Conservation (phyloP, 2,329 filamentous ascomycete genomes). For the Aspergillus clavatus region DNA sequence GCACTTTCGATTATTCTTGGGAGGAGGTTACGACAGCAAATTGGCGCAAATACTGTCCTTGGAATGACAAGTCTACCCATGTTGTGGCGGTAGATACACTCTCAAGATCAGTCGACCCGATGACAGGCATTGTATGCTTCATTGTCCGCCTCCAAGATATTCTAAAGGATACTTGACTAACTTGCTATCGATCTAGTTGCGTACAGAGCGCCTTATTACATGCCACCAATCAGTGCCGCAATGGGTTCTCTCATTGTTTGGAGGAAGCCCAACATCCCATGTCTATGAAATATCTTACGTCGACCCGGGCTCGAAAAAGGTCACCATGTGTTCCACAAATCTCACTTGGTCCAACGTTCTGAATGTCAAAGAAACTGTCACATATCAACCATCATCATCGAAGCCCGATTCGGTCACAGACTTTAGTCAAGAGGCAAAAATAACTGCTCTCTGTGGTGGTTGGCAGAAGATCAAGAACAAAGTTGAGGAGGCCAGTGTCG, state of each 20-base stretch:
- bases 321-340: constrained; percentile 96
- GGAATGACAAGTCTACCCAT: constrained; percentile 98
- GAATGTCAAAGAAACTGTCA: constrained; percentile 86
- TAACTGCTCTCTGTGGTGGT: constrained; percentile 89
- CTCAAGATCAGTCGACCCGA: constrained; percentile 61
- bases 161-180: constrained; percentile 9
- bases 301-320: constrained; percentile 73
- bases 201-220: constrained; percentile 62
- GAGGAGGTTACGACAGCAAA: constrained; percentile 96
- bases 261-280: constrained; percentile 73
- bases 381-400: constrained; percentile 63
- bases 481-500: constrained; percentile 88
- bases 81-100: constrained; percentile 94
- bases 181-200: constrained; percentile 46
- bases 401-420: constrained; percentile 59
- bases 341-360: constrained; percentile 88
- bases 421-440: constrained; percentile 84
- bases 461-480: constrained; percentile 97
- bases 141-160: background rate
- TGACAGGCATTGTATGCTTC: constrained; percentile 60
- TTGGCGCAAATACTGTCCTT: constrained; percentile 98
- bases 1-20: constrained; percentile 97
- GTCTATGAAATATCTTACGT: constrained; percentile 97
- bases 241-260: constrained; percentile 69
- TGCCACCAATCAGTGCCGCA: constrained; percentile 46